These are phyloP conservation scores for Rhodotorula babjevae DNA, from an alignment of 768 basidiomycete species.

Conservation along the genomic window DNA sequence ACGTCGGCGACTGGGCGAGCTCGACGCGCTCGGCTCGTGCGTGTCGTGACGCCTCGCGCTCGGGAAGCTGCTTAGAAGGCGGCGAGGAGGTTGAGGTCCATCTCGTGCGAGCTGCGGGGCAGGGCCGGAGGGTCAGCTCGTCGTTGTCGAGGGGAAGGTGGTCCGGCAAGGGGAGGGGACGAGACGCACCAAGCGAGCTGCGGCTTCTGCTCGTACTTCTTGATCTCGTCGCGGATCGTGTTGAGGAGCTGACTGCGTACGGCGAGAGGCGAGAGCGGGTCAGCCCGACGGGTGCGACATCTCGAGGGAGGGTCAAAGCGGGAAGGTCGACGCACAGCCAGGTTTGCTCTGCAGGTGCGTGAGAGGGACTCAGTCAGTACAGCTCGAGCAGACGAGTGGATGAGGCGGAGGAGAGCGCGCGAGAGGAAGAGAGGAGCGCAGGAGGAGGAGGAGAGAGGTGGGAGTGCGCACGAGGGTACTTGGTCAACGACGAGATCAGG, in stretches of 20 bases:
- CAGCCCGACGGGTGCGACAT: background rate
- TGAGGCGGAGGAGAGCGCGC: too few relatives aligned
- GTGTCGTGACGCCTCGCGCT: too few relatives aligned
- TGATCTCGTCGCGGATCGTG: conserved; percentile 48
- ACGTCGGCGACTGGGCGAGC: too few relatives aligned
- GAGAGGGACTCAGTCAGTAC: too few relatives aligned
- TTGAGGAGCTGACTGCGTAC: conserved; percentile 47
- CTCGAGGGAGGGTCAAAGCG: conserved; percentile 36
- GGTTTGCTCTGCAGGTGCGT: conserved; percentile 38
- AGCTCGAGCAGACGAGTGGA: too few relatives aligned
- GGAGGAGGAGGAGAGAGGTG: background rate
- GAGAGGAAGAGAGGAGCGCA: background rate
- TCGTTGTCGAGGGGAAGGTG: too few relatives aligned
- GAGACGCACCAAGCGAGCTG: conserved; percentile 41
- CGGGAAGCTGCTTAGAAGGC: background rate
- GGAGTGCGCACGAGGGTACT: conserved; percentile 47
- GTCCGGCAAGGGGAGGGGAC: background rate
- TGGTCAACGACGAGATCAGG: conserved; percentile 38
- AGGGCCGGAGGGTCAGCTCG: background rate
- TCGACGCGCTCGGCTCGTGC: too few relatives aligned
- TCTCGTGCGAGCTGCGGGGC: conserved; percentile 28
- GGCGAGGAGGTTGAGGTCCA: conserved; percentile 33
- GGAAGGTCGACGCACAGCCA: conserved; percentile 44
- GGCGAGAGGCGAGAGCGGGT: conserved; percentile 6
- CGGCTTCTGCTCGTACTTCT: conserved; percentile 50